phyloP scores from a whole-genome alignment of 1,284 basidiomycete genomes.

The Prillingera fragicola region DNA sequence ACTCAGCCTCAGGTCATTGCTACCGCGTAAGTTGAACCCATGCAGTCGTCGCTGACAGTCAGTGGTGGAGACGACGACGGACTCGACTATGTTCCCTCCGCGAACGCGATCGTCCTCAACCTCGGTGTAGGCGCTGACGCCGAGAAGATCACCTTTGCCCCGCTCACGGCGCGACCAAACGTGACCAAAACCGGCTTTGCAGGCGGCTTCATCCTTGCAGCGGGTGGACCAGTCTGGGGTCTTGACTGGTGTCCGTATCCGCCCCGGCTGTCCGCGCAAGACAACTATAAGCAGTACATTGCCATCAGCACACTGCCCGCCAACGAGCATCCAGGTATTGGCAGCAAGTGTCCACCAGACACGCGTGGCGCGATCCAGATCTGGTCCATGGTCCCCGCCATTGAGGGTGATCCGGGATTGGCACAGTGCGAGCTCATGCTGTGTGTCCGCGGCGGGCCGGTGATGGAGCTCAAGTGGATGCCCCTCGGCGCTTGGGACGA shows the following conservation, averaged over 20 bases:
- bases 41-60: no score
- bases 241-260: constrained; percentile 85
- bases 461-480: constrained; percentile 78
- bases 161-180: no score
- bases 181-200: background rate
- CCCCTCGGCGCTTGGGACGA: constrained; percentile 70
- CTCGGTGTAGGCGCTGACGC: no score
- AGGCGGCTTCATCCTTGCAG: constrained; percentile 54
- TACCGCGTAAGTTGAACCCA: constrained; percentile 4
- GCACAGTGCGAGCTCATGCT: constrained; percentile 49
- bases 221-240: constrained; percentile 77
- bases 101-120: constrained; percentile 6
- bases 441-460: constrained; percentile 68
- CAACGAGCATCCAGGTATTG: constrained; percentile 25
- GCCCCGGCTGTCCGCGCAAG: constrained; percentile 55
- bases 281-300: constrained; percentile 63
- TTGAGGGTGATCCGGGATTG: constrained; percentile 1
- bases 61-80: no score
- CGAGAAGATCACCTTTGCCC: no score
- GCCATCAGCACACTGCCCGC: constrained; percentile 67
- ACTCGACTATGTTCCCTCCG: constrained; percentile 21
- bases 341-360: constrained; percentile 20
- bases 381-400: constrained; percentile 37
- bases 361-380: constrained; percentile 43
- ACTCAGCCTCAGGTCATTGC: background rate